Percentiles rank a stretch among this genome's conserved stretches.
Evolutionary conservation across 768 basidiomycete genomes (phyloP).

Genomic region (Tylopilus felleus): DNA sequence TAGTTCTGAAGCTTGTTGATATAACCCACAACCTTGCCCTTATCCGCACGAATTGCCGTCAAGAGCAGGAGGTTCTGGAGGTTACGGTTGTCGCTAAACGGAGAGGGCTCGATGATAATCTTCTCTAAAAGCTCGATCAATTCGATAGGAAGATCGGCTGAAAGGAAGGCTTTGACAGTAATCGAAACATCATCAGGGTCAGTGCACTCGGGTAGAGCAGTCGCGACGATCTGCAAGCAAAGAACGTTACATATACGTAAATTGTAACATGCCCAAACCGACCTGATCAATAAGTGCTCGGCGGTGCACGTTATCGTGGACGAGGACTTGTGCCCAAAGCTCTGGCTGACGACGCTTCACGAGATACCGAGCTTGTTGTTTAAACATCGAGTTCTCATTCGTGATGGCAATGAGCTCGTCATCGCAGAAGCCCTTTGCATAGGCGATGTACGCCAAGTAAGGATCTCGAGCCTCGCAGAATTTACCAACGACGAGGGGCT

Average conservation of each 20-base stretch:
- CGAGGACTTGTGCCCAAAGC: slow-evolving; percentile 94
- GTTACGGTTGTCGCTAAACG: slow-evolving; percentile 97
- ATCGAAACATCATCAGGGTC: slow-evolving; percentile 98
- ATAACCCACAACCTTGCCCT: slow-evolving; percentile 96
- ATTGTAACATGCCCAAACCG: slow-evolving; percentile 6
- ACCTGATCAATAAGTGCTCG: slow-evolving; percentile 93
- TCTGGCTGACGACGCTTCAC: slow-evolving; percentile 94
- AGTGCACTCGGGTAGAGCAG: slow-evolving; percentile 93
- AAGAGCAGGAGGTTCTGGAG: slow-evolving; percentile 93
- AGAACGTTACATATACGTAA: background rate
- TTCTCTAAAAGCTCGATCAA: slow-evolving; percentile 97
- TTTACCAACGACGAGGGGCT: slow-evolving; percentile 95
- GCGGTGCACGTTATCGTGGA: slow-evolving; percentile 85
- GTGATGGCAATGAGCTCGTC: slow-evolving; percentile 96
- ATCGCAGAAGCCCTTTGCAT: slow-evolving; percentile 98
- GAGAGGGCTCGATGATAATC: slow-evolving; percentile 95
- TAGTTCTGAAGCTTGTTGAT: slow-evolving; percentile 98
- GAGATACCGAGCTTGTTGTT: slow-evolving; percentile 97
- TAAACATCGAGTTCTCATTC: slow-evolving; percentile 99
- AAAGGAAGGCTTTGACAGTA: slow-evolving; percentile 97
- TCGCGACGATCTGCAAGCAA: slow-evolving; percentile 71
- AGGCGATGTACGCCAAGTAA: slow-evolving; percentile 97
- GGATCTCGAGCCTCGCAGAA: slow-evolving; percentile 99
- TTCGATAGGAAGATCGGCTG: slow-evolving; percentile 94
- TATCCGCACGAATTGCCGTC: slow-evolving; percentile 95